These are phyloP conservation scores for Populus hybrid DNA, from an alignment of 441 rosid genomes.

Conservation along the genomic window DNA sequence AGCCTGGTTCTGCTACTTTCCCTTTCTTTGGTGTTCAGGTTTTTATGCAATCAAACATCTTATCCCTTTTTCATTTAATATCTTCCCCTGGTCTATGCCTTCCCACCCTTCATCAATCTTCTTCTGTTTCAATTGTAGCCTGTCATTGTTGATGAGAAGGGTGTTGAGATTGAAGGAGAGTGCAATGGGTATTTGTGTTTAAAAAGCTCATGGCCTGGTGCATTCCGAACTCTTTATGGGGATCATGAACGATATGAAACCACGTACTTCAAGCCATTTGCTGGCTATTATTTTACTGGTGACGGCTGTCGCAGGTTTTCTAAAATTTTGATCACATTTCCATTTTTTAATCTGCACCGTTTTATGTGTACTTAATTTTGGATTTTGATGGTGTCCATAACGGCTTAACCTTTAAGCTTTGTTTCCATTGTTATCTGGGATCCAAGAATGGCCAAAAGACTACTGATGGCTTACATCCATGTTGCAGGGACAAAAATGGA, in stretches of 20 bases:
- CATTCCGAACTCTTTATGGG: slow-evolving; percentile 92
- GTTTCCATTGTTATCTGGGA: neutral
- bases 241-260: slow-evolving; percentile 99
- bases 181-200: slow-evolving; percentile 94
- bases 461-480: slow-evolving; percentile 20
- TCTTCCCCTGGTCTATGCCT: neutral
- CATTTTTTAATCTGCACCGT: neutral
- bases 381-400: slow-evolving; percentile 2
- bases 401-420: neutral
- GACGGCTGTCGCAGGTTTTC: slow-evolving; percentile 92
- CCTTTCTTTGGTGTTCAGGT: slow-evolving; percentile 99
- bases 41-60: slow-evolving; percentile 3
- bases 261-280: slow-evolving; percentile 90
- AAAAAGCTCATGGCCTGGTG: slow-evolving; percentile 97
- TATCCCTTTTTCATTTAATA: neutral
- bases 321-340: slow-evolving; percentile 3
- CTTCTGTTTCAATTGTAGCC: slow-evolving; percentile 48
- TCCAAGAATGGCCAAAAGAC: neutral
- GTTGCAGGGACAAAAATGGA: slow-evolving; percentile 93
- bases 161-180: slow-evolving; percentile 89
- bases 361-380: neutral
- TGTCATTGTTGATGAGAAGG: slow-evolving; percentile 93
- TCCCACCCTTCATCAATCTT: slow-evolving; percentile 17
- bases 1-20: slow-evolving; percentile 99
- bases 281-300: slow-evolving; percentile 92